Base-by-base conservation (phyloP, 75 land plant genomes). In the Isoetes taiwanensis region DNA sequence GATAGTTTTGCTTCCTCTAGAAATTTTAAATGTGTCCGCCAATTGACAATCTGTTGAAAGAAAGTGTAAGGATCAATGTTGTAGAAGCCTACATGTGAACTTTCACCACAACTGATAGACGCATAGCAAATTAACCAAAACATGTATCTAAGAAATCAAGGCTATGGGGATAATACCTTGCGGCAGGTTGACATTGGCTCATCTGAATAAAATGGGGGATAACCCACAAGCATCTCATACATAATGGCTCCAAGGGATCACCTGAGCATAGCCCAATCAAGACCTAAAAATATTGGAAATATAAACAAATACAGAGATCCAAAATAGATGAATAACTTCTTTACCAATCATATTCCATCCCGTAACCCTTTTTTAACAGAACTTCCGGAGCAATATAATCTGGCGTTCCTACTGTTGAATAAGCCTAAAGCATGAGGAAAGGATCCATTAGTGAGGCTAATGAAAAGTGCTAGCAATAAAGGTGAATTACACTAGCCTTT, bases 321-420 rank as follows among this genome's bases (percentile, higher is more conserved):
- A 16, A 9, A 2, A 3, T 24, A 30, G 26, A 34, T 52, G 23
- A 32, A 62, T 11, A 0, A 26, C 23, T n/a, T 30, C 54, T 69
- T 27, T 24, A 83, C 86, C 86, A 83, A 58, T 83, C 86, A 72
- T 82, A 83, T 64, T 83, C 86, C 82, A 83, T 78, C 5, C 85
- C 85, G 67, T 81, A 81, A 30, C 85, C 85, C 58, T 77, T 81
- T 64, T 81, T 81, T 53, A 77, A 57, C 63, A 81, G 35, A 21
- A 81, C 85, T 66, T 81, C 85, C 38, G 85, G 85, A 65, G 85
- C 83, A 66, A 80, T 80, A 52, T 81, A 81, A 54, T 83, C 86
- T 34, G 86, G 86, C 6, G 86, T 83, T 16, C 86, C 86, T 50
- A 83, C 86, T 42, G 86, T 83, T 30, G 86, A 83, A 76, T 70